These are phyloP conservation scores for Linnemannia zychae DNA, from an alignment of 192 early-diverging fungal species.

Conservation along the genomic window DNA sequence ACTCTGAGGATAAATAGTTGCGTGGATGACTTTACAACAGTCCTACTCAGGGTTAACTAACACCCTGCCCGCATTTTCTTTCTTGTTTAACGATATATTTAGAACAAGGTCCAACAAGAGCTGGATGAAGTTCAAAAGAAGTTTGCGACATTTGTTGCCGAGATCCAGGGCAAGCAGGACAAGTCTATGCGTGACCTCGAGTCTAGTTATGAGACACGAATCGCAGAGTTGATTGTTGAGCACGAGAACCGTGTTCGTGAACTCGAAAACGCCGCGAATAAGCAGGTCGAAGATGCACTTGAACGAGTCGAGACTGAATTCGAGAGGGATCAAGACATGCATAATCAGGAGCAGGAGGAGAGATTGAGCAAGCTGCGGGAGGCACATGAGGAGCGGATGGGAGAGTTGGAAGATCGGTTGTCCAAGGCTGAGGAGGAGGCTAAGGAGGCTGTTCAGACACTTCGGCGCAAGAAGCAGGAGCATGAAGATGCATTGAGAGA, in stretches of 20 bases:
- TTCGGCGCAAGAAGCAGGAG: background rate
- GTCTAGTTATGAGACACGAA: constrained; percentile 29
- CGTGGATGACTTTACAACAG: background rate
- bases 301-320: constrained; percentile 50
- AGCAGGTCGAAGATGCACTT: constrained; percentile 35
- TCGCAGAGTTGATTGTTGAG: constrained; percentile 50
- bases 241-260: constrained; percentile 39
- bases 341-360: constrained; percentile 15
- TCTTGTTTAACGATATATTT: background rate
- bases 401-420: constrained; percentile 31
- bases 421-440: constrained; percentile 15
- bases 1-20: background rate
- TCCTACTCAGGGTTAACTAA: too few relatives aligned
- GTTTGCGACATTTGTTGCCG: constrained; percentile 36
- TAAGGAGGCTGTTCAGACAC: constrained; percentile 9
- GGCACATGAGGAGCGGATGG: constrained; percentile 11
- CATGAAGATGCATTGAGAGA: constrained; percentile 18
- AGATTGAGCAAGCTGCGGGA: constrained; percentile 13
- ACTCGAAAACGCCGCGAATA: constrained; percentile 44
- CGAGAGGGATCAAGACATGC: constrained; percentile 28
- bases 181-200: constrained; percentile 12
- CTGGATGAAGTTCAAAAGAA: constrained; percentile 28
- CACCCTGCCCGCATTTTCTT: too few relatives aligned
- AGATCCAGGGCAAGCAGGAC: constrained; percentile 29
- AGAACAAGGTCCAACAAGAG: constrained; percentile 34